Evolutionary conservation across 352 stramenopile genomes (phyloP).

Genomic region (Globisporangium irregulare): DNA sequence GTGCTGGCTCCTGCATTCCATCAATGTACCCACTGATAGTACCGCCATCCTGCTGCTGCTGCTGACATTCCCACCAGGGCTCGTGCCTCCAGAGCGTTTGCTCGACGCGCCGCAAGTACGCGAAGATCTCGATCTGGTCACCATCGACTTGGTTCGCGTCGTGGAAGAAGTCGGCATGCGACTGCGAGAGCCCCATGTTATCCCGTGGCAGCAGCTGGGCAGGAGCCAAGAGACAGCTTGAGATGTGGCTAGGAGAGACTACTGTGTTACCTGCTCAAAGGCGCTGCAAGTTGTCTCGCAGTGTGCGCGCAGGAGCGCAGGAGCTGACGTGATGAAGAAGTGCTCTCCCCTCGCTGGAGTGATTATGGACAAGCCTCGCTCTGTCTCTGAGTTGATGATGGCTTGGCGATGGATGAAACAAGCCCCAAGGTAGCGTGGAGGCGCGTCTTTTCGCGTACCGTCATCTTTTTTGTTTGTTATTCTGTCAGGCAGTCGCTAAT

Average conservation of each 20-base stretch:
- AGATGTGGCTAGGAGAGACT: neutral
- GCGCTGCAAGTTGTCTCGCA: neutral
- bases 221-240: neutral
- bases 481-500: neutral
- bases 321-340: too few relatives aligned
- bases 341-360: too few relatives aligned
- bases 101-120: constrained; percentile 43
- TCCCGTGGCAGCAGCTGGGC: neutral
- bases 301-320: too few relatives aligned
- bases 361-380: too few relatives aligned
- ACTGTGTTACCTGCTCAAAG: neutral
- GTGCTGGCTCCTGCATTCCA: neutral
- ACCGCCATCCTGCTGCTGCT: constrained; percentile 1
- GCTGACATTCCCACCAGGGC: constrained; percentile 33
- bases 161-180: constrained; percentile 48
- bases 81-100: constrained; percentile 34
- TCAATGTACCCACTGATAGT: neutral
- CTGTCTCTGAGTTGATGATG: too few relatives aligned
- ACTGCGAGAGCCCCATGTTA: constrained; percentile 46
- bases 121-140: constrained; percentile 40
- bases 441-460: neutral
- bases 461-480: neutral
- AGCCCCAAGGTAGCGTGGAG: neutral
- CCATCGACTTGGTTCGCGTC: constrained; percentile 25
- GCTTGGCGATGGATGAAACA: too few relatives aligned